Evolutionary conservation across 1,284 basidiomycete genomes (phyloP), one percentile per base, ranked within the genome.

Genomic region (Rhizopogon parksii): DNA sequence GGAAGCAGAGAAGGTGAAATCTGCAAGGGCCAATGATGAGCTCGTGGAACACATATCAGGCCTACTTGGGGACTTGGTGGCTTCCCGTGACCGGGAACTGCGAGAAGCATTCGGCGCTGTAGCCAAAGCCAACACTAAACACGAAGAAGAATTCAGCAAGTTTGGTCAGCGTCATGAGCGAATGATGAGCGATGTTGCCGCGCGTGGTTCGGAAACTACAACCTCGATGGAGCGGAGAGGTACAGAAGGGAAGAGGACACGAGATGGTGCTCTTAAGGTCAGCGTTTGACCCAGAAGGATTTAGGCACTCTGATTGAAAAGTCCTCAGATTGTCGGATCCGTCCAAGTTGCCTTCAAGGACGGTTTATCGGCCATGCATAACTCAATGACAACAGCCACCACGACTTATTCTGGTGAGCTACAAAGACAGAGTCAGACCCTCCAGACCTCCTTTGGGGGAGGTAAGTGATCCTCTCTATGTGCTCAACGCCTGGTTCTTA

Each of bases 11-110:
- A 80, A 78, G 61, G 62, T 68, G 4, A 85, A 81, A 56, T 77
- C 83, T 0, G 78, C 82, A 25, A 78, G 76, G 47, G 78, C 87
- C 2, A 85, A 83, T 56, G 81, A 84, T 36, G 83, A 88, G 42
- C 68, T 95, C 5, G 69, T 91, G 37, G 76, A 83, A 42, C 82
- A 83, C 35, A 76, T 95, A 51, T 85, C 87, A 0, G 72, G 72
- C 5, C 71, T 93, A 54, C 70, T 95, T 2, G 78, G 78, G 17
- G 83, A 81, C 15, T 93, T 87, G 64, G 77, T 83, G 9, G 70
- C 78, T 24, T 75, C 83, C 42, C 80, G 88, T 32, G 85, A 93
- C 59, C 72, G 76, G 15, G 79, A 80, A n/a, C 70, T 94, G 40
- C 73, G 76, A 17, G 76, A 80, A 11, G 78, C 81, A 0, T 73